Evolutionary conservation across 2,329 filamentous ascomycete genomes (phyloP).

Genomic region (Nectriaceae sp.): DNA sequence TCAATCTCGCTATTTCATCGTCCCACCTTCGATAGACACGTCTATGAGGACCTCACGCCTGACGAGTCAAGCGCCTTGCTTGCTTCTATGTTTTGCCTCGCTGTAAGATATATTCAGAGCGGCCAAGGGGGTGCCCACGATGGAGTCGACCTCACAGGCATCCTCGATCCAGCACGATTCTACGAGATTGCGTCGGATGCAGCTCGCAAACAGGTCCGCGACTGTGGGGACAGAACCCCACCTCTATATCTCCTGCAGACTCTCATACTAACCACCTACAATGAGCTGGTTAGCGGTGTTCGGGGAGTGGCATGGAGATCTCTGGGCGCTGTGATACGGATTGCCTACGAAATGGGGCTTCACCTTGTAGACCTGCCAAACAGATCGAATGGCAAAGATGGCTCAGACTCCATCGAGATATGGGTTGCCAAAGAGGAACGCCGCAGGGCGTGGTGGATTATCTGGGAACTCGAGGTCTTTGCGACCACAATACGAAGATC

Average conservation of each 20-base stretch:
- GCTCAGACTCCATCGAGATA: background rate
- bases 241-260: background rate
- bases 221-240: background rate
- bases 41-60: no score
- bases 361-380: background rate
- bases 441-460: conserved; percentile 1
- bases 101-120: no score
- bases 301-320: background rate
- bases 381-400: no score
- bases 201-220: conserved; percentile 6
- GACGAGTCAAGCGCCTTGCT: no score
- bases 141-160: no score
- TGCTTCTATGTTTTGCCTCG: no score
- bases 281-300: conserved; percentile 1
- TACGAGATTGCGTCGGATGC: conserved; percentile 11
- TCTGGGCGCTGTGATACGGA: background rate
- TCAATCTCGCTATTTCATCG: no score
- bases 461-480: conserved; percentile 4
- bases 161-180: conserved; percentile 1
- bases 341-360: background rate
- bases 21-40: no score
- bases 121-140: no score
- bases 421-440: background rate
- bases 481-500: background rate
- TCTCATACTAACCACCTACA: background rate